Evolutionary conservation across 2,329 filamentous ascomycete species (phyloP), one percentile per base, ranked within the genome.

Genomic region (Ophiostoma piceae): DNA sequence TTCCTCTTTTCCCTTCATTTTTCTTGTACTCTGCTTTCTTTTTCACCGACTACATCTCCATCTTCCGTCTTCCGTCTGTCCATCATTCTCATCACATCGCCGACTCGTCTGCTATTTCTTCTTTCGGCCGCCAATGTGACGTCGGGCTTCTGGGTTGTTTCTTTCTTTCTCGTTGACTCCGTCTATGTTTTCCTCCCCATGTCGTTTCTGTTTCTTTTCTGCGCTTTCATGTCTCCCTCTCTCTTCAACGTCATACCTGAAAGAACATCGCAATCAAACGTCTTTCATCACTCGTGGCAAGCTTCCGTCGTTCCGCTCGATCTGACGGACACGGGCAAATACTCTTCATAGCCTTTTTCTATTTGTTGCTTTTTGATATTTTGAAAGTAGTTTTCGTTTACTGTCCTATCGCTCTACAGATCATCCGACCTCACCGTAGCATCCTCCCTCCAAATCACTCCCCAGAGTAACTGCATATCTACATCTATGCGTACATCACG

Each of bases 161-260:
- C 5, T 7, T 47, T n/a, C 7, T n/a, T n/a, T 19, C 16, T 19
- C 43, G 26, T 35, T 35, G 35, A 35, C 35, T 35, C 26, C 26
- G 35, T 35, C 8, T 35, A 35, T 35, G 35, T 35, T 19, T 47
- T 7, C 6, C 16, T 11, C 16, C 51, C 22, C 12, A 9, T 26
- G 51, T 22, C n/a, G 1, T 54, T 22, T n/a, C 5, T 26, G 2
- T 54, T 54, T n/a, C 47, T n/a, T 54, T 54, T 54, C 47, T 54
- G 35, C 35, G 11, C 22, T 57, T 16, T 26, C 11, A 5, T 11
- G 22, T 57, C 51, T 9, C n/a, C 9, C n/a, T 26, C 51, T 29
- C 51, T 57, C 51, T n/a, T 57, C 51, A 14, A 62, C 26, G 57
- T 62, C 57, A 62, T 62, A 62, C 51, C 51, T 22, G 51, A 57